Percentiles rank a stretch among this genome's conserved stretches.
Evolutionary conservation across 75 land plant genomes (phyloP).

Genomic region (Selaginella tamariscina): DNA sequence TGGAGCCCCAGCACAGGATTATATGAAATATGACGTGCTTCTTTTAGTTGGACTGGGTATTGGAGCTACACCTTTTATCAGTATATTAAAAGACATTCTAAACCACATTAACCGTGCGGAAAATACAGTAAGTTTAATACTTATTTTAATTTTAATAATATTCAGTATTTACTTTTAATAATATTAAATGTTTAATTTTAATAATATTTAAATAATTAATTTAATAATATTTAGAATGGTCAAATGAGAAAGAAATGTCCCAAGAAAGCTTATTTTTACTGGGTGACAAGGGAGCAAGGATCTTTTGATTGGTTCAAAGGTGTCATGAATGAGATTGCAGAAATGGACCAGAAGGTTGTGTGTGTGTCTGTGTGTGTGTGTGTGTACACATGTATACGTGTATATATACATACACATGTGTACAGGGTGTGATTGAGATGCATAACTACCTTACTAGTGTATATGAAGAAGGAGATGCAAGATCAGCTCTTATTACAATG

Average conservation of each 20-base stretch:
- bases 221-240: neutral
- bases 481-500: neutral
- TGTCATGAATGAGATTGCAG: slow-evolving; percentile 13
- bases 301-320: slow-evolving; percentile 12
- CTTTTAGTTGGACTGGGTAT: slow-evolving; percentile 5
- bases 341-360: slow-evolving; percentile 2
- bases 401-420: too few species aligned
- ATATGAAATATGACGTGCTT: slow-evolving; percentile 11
- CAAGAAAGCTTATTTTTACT: slow-evolving; percentile 5
- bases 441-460: neutral
- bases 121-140: neutral
- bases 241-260: neutral
- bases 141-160: neutral
- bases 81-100: slow-evolving; percentile 4
- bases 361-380: too few species aligned
- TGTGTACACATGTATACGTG: too few species aligned
- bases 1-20: slow-evolving; percentile 11
- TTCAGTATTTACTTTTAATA: neutral
- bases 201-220: neutral
- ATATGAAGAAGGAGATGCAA: neutral
- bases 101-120: neutral
- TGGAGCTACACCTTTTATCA: slow-evolving; percentile 8
- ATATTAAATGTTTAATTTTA: neutral
- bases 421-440: neutral
- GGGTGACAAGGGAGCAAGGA: slow-evolving; percentile 5